These are phyloP conservation scores for Boletus huronensis DNA, from an alignment of 768 basidiomycete genomes.

Conservation along the genomic window DNA sequence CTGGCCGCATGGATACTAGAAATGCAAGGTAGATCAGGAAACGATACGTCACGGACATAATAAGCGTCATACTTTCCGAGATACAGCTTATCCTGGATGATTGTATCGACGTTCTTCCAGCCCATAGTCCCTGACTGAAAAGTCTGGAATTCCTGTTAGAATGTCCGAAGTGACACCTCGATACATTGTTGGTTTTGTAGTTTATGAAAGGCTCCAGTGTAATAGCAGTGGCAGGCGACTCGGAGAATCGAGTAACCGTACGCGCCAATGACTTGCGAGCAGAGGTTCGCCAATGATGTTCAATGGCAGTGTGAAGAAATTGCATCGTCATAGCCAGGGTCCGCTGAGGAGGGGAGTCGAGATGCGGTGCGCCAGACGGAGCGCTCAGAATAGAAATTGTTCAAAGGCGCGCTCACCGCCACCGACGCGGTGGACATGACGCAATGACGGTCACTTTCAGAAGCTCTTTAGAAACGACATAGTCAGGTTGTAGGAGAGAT, in stretches of 20 bases:
- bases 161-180: conserved; percentile 17
- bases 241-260: conserved; percentile 34
- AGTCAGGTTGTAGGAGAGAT: conserved; percentile 5
- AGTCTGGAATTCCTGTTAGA: conserved; percentile 30
- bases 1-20: conserved; percentile 65
- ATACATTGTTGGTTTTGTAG: conserved; percentile 36
- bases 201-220: conserved; percentile 19
- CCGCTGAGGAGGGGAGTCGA: conserved; percentile 25
- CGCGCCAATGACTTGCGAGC: conserved; percentile 19
- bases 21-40: conserved; percentile 44
- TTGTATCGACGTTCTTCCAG: conserved; percentile 66
- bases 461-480: conserved; percentile 8
- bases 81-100: conserved; percentile 64
- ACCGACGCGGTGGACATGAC: conserved; percentile 27
- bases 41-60: conserved; percentile 20
- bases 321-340: conserved; percentile 32
- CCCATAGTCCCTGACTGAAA: conserved; percentile 28
- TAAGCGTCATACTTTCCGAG: conserved; percentile 64
- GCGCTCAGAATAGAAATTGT: conserved; percentile 25
- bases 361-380: conserved; percentile 31
- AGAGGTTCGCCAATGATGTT: conserved; percentile 16
- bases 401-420: conserved; percentile 30
- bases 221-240: conserved; percentile 24
- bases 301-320: conserved; percentile 33
- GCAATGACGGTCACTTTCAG: conserved; percentile 11